Conservation (phyloP, 768 basidiomycete species). For the Lentinula guzmanii region DNA sequence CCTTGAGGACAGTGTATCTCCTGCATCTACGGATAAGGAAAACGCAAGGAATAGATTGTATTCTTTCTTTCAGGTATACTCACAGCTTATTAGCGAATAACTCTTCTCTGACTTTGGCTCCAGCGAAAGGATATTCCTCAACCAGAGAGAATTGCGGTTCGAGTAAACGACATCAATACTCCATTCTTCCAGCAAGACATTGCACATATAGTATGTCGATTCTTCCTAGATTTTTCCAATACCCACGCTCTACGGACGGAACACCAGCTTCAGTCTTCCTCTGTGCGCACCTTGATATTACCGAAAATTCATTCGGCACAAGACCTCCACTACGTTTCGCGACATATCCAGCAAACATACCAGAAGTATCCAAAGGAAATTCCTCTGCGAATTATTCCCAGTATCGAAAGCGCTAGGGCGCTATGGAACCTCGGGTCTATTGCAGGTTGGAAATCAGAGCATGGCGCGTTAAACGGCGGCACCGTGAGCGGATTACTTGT, state of each 20-base stretch:
- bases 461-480: slow-evolving; percentile 44
- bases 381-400: slow-evolving; percentile 61
- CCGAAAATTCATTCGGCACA: slow-evolving; percentile 75
- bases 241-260: not conserved
- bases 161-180: slow-evolving; percentile 64
- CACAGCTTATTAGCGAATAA: not conserved
- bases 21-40: slow-evolving; percentile 53
- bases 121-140: slow-evolving; percentile 31
- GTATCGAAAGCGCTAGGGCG: slow-evolving; percentile 79
- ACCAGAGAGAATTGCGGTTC: slow-evolving; percentile 54
- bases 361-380: slow-evolving; percentile 17
- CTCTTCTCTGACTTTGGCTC: not conserved
- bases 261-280: slow-evolving; percentile 34
- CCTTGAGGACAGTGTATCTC: slow-evolving; percentile 82
- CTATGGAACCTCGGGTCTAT: slow-evolving; percentile 66
- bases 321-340: slow-evolving; percentile 53
- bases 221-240: not conserved
- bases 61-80: slow-evolving; percentile 49
- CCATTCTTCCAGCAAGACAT: slow-evolving; percentile 65
- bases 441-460: slow-evolving; percentile 57
- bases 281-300: slow-evolving; percentile 65
- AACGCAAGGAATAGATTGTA: slow-evolving; percentile 50
- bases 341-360: slow-evolving; percentile 29
- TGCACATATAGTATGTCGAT: slow-evolving; percentile 41
- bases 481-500: slow-evolving; percentile 62